A percentile compares a stretch with the other conserved stretches of the same genome.
phyloP scores from a whole-genome alignment of 768 basidiomycete species.

The Lactarius vividus region DNA sequence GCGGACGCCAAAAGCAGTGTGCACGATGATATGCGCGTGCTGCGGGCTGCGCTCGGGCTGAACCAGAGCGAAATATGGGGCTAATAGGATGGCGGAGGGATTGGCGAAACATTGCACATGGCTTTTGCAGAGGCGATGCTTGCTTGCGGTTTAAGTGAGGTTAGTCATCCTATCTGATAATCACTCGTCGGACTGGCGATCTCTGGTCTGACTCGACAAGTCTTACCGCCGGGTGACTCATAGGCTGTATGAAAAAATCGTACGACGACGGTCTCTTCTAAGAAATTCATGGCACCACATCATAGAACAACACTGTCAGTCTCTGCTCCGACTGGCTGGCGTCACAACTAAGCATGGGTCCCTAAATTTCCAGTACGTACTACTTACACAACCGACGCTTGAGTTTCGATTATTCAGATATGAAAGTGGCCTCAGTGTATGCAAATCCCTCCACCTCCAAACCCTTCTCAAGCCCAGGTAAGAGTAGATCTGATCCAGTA shows the following conservation, averaged over 20 bases:
- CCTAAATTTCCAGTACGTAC: conserved; percentile 2
- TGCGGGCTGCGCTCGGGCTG: background rate
- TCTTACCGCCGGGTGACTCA: background rate
- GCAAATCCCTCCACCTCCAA: conserved; percentile 59
- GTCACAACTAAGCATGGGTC: background rate
- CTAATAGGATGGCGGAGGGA: conserved; percentile 8
- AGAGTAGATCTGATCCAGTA: conserved; percentile 40
- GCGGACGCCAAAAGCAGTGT: conserved; percentile 8
- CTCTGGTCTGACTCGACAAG: background rate
- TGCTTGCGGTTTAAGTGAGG: too few species aligned
- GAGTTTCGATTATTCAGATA: conserved; percentile 45
- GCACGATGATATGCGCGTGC: conserved; percentile 6
- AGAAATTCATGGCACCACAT: too few species aligned
- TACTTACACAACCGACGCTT: background rate
- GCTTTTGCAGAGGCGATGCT: conserved; percentile 9
- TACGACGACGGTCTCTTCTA: too few species aligned
- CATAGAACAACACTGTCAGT: background rate
- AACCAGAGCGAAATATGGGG: conserved; percentile 9
- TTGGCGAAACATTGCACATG: conserved; percentile 24
- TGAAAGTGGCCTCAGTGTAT: conserved; percentile 92
- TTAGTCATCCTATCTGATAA: background rate
- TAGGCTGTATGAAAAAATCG: too few species aligned
- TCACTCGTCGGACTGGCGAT: background rate
- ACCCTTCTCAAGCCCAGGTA: conserved; percentile 42
- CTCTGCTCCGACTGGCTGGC: background rate